phyloP scores from a whole-genome alignment of 768 basidiomycete genomes.

The Pleurotus cornucopiae region DNA sequence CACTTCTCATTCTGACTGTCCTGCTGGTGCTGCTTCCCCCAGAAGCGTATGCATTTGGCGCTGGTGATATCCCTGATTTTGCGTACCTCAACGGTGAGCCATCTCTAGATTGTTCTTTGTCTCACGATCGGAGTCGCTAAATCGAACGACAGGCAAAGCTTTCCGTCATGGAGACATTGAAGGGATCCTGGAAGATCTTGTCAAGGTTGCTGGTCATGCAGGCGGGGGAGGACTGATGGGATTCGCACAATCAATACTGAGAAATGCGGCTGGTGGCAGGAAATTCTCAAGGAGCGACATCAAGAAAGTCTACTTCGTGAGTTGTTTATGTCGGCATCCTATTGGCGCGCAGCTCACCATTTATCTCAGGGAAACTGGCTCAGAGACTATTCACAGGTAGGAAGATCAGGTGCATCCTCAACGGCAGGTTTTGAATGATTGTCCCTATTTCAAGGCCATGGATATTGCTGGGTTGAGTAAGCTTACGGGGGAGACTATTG shows the following conservation, averaged over 20 bases:
- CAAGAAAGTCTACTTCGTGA: slow-evolving; percentile 63
- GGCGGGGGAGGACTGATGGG: slow-evolving; percentile 46
- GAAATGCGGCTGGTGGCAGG: slow-evolving; percentile 41
- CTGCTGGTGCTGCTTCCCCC: slow-evolving; percentile 39
- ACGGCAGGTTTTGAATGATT: background rate
- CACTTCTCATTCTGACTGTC: slow-evolving; percentile 31
- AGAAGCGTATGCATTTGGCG: slow-evolving; percentile 49
- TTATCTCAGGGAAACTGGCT: slow-evolving; percentile 58
- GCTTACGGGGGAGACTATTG: slow-evolving; percentile 58
- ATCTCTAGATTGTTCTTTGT: background rate
- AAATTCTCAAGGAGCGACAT: slow-evolving; percentile 65
- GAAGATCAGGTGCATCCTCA: background rate
- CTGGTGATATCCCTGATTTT: slow-evolving; percentile 71
- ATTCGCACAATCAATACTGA: slow-evolving; percentile 43
- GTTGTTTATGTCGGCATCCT: slow-evolving; percentile 12
- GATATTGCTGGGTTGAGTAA: slow-evolving; percentile 69
- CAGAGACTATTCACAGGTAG: slow-evolving; percentile 62
- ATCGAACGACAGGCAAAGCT: slow-evolving; percentile 47
- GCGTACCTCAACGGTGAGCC: slow-evolving; percentile 56
- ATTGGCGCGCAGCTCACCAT: background rate
- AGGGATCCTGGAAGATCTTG: slow-evolving; percentile 55
- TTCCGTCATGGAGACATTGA: slow-evolving; percentile 79
- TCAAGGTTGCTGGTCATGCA: slow-evolving; percentile 48
- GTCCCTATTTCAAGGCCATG: slow-evolving; percentile 42
- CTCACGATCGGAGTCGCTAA: background rate